Conservation (phyloP, 2,329 filamentous ascomycete species). For the Paraphaeosphaeria minitans region DNA sequence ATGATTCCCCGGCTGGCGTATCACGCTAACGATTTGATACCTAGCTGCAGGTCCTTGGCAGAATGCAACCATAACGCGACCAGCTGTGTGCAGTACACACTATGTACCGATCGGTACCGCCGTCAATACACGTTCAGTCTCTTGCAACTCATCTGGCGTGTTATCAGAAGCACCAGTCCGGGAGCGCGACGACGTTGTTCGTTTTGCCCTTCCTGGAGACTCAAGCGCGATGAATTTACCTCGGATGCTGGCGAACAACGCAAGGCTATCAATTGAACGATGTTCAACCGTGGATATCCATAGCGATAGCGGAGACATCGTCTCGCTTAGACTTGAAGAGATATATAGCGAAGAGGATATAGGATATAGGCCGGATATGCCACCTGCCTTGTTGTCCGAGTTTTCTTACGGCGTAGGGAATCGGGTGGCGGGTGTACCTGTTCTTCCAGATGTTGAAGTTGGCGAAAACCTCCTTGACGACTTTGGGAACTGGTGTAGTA, state of each 20-base stretch:
- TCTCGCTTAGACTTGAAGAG: too few species aligned
- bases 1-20: not conserved
- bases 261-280: not conserved
- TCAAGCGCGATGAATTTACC: not conserved
- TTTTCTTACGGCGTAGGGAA: too few species aligned
- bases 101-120: not conserved
- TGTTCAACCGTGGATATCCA: not conserved
- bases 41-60: not conserved
- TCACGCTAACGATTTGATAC: not conserved
- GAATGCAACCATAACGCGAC: not conserved
- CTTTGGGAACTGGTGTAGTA: too few species aligned
- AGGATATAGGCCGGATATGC: too few species aligned
- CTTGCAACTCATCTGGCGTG: too few species aligned
- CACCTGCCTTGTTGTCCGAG: too few species aligned
- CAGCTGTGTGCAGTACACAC: not conserved
- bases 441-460: too few species aligned
- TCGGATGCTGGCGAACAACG: not conserved
- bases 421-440: too few species aligned
- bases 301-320: not conserved
- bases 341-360: not conserved
- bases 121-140: not conserved
- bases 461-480: too few species aligned
- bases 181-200: too few species aligned
- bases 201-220: too few species aligned
- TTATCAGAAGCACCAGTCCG: too few species aligned